Conservation (phyloP, 345 rosid species). For the Boechera retrofracta region DNA sequence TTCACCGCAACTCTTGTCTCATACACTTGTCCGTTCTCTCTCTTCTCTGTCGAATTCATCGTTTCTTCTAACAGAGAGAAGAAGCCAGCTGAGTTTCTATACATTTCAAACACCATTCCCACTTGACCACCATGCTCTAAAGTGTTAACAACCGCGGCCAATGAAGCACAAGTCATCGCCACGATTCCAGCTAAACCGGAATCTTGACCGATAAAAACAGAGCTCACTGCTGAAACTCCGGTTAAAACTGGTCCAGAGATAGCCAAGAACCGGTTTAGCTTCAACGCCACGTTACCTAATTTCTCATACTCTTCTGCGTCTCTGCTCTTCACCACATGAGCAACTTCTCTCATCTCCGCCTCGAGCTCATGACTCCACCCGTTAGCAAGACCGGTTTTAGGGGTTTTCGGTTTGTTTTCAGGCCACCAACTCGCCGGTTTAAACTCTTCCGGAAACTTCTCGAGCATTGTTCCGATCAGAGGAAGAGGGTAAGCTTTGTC, state of each 20-base stretch:
- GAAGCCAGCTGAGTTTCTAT: conserved; percentile 45
- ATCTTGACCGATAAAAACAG: conserved; percentile 42
- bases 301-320: conserved; percentile 54
- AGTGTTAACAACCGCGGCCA: conserved; percentile 41
- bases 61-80: conserved; percentile 46
- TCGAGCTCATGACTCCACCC: conserved; percentile 50
- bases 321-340: conserved; percentile 49
- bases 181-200: conserved; percentile 38
- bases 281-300: conserved; percentile 49
- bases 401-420: conserved; percentile 8
- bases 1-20: conserved; percentile 47
- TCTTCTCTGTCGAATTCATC: conserved; percentile 37
- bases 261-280: conserved; percentile 46
- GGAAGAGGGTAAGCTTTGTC: conserved; percentile 61
- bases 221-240: conserved; percentile 44
- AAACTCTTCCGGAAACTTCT: conserved; percentile 43
- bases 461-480: conserved; percentile 48
- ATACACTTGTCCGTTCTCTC: conserved; percentile 44
- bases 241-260: conserved; percentile 45
- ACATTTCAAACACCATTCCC: conserved; percentile 55
- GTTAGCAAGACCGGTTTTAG: conserved; percentile 1
- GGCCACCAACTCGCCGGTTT: conserved; percentile 55
- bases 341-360: conserved; percentile 51
- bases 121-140: conserved; percentile 53
- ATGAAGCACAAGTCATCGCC: conserved; percentile 35